A percentile compares a stretch with the other conserved stretches of the same genome.
These are phyloP conservation scores for Scedosporium boydii DNA, from an alignment of 2,329 filamentous ascomycete genomes.

Conservation along the genomic window DNA sequence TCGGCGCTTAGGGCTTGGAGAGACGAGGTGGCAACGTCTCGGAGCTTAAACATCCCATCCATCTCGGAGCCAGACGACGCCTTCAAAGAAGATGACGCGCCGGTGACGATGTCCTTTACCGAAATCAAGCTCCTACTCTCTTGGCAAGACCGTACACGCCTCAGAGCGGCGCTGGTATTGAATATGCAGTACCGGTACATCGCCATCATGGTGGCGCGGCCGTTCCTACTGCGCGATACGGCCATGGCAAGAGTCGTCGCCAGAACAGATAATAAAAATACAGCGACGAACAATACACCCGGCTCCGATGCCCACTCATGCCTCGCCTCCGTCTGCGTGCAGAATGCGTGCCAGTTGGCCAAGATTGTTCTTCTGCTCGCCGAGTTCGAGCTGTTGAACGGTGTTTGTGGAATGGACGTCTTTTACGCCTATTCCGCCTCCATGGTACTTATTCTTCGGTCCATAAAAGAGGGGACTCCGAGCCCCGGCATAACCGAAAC, in stretches of 20 bases:
- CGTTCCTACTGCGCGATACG: constrained; percentile 18
- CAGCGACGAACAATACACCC: no score
- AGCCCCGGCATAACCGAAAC: background rate
- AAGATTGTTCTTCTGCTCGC: constrained; percentile 21
- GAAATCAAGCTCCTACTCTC: constrained; percentile 17
- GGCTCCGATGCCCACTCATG: constrained; percentile 4
- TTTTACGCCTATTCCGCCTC: constrained; percentile 25
- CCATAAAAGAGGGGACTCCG: constrained; percentile 8
- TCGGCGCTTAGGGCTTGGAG: constrained; percentile 16
- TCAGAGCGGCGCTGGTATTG: constrained; percentile 19
- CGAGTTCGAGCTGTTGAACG: constrained; percentile 21
- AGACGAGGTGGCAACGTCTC: constrained; percentile 11
- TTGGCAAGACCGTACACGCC: constrained; percentile 17
- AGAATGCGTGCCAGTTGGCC: constrained; percentile 22
- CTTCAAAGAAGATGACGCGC: constrained; percentile 8
- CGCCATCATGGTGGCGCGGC: constrained; percentile 21
- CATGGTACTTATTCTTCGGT: constrained; percentile 20
- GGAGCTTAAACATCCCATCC: constrained; percentile 14
- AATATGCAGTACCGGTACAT: constrained; percentile 24
- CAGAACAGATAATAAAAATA: no score
- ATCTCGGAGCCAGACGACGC: constrained; percentile 10
- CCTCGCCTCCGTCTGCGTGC: constrained; percentile 15
- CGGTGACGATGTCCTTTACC: constrained; percentile 14
- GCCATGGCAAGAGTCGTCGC: background rate
- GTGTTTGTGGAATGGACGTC: constrained; percentile 23